These are phyloP conservation scores for Sarcodon sp. DNA, from an alignment of 768 basidiomycete species.

Conservation along the genomic window DNA sequence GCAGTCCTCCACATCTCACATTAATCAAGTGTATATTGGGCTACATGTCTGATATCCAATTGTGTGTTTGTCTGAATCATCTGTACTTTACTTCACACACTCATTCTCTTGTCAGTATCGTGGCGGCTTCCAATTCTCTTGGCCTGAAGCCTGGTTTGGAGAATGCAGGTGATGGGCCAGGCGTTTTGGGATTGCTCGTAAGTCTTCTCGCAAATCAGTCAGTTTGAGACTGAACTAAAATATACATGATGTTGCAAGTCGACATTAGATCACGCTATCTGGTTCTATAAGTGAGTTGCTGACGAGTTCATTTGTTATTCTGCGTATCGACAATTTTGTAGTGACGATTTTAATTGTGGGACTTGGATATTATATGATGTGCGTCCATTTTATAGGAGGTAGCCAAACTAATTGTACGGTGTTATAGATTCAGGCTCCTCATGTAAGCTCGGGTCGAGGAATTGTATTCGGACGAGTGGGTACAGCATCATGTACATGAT, in stretches of 20 bases:
- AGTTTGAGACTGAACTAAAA: too few species aligned
- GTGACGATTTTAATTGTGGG: conserved; percentile 63
- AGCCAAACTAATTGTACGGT: conserved; percentile 2
- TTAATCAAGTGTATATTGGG: conserved; percentile 56
- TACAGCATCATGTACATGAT: conserved; percentile 1
- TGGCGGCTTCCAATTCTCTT: conserved; percentile 37
- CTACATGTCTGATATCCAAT: conserved; percentile 68
- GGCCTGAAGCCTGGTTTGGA: conserved; percentile 22
- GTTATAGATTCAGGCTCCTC: conserved; percentile 47
- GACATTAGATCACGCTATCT: conserved; percentile 68
- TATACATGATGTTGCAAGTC: conserved; percentile 30
- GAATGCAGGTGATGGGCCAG: conserved; percentile 46
- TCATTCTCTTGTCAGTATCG: conserved; percentile 29
- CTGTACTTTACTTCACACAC: conserved; percentile 5
- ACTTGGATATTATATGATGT: conserved; percentile 77
- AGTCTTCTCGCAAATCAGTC: neutral
- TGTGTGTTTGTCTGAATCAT: conserved; percentile 32
- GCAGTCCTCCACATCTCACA: neutral
- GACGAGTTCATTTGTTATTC: neutral
- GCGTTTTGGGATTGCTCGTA: neutral
- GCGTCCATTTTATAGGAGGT: conserved; percentile 11
- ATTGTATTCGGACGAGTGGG: conserved; percentile 61
- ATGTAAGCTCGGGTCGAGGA: conserved; percentile 51
- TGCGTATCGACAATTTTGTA: conserved; percentile 14
- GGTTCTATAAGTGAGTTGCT: conserved; percentile 54